Percentiles rank a stretch among this genome's conserved stretches.
These are phyloP conservation scores for Botrytis sinoallii DNA, from an alignment of 2,329 filamentous ascomycete genomes.

Conservation along the genomic window DNA sequence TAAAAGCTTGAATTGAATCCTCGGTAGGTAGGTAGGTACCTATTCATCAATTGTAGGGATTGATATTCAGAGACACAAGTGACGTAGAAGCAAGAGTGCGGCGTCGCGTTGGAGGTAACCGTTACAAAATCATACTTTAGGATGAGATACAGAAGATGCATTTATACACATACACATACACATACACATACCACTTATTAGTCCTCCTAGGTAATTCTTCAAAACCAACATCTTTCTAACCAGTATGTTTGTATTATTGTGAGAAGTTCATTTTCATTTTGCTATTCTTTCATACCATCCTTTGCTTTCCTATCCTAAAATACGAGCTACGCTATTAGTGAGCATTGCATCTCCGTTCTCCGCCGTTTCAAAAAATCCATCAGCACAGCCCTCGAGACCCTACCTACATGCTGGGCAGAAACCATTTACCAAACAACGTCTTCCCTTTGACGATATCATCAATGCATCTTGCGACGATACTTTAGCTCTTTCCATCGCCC, in stretches of 20 bases:
- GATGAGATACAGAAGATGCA: neutral
- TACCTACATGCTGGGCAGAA: neutral
- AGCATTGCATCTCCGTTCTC: neutral
- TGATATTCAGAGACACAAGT: neutral
- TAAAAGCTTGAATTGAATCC: neutral
- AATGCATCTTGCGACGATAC: conserved; percentile 11
- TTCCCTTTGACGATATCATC: neutral
- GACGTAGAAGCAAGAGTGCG: conserved; percentile 15
- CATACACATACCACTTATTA: neutral
- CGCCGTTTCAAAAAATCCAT: conserved; percentile 15
- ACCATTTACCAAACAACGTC: neutral
- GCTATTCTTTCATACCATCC: neutral
- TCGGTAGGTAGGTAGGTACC: neutral
- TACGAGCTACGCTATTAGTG: neutral
- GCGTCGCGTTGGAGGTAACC: neutral
- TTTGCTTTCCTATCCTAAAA: neutral
- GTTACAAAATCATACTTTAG: neutral
- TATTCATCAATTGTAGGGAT: neutral
- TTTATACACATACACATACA: neutral
- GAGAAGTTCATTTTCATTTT: neutral
- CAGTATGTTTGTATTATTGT: neutral
- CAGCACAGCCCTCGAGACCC: conserved; percentile 11
- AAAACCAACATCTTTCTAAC: neutral
- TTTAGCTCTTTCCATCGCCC: neutral
- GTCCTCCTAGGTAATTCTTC: neutral